Percentiles rank a stretch among this genome's conserved stretches.
Conservation (phyloP, 305 asterid genomes). For the Salvia sclarea region DNA sequence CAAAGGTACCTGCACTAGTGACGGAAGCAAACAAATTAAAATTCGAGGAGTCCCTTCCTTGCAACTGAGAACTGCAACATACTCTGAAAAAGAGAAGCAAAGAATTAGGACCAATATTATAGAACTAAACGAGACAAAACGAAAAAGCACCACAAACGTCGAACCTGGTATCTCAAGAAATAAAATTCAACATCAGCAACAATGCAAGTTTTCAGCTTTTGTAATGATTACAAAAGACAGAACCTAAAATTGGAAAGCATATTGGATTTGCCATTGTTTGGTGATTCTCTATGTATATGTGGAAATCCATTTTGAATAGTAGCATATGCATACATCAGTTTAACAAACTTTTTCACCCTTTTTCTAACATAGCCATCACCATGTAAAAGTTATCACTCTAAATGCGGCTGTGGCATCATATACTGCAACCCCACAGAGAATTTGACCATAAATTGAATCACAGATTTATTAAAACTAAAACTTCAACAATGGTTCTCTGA, state of each 20-base stretch:
- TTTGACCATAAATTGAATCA: slow-evolving; percentile 10
- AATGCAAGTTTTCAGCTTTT: background rate
- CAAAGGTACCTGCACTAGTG: slow-evolving; percentile 56
- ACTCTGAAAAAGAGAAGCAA: slow-evolving; percentile 38
- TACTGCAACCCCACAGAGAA: background rate
- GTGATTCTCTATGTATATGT: background rate
- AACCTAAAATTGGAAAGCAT: slow-evolving; percentile 1
- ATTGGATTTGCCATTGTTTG: slow-evolving; percentile 3
- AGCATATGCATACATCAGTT: background rate
- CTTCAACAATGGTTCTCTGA: background rate
- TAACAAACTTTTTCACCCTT: background rate
- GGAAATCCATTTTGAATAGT: background rate
- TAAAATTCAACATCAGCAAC: background rate
- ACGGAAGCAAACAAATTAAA: slow-evolving; percentile 51
- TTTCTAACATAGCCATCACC: background rate
- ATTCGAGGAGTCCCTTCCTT: slow-evolving; percentile 43
- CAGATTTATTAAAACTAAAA: background rate
- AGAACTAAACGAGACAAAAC: background rate
- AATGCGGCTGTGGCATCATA: background rate
- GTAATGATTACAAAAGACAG: background rate
- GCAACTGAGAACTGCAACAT: slow-evolving; percentile 41
- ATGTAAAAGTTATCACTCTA: background rate
- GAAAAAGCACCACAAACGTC: slow-evolving; percentile 1
- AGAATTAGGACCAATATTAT: slow-evolving; percentile 14
- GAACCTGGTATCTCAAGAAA: background rate